Conservation (phyloP, 768 basidiomycete species). For the Pisolithus orientalis region DNA sequence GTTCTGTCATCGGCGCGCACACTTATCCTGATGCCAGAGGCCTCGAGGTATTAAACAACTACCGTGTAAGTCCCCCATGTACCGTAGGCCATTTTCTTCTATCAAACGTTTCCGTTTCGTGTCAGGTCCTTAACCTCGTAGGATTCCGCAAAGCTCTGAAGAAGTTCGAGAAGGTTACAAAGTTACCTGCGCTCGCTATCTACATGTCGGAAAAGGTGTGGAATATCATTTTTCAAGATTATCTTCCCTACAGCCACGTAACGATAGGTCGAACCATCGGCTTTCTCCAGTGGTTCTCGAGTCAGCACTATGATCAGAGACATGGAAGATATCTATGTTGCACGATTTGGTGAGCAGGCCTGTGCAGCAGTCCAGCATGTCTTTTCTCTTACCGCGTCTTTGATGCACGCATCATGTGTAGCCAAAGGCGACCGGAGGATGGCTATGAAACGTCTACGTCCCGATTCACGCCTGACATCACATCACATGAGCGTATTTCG, state of each 20-base stretch:
- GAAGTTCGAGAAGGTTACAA: constrained; percentile 79
- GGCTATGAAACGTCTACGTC: constrained; percentile 63
- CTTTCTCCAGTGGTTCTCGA: constrained; percentile 57
- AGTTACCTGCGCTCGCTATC: constrained; percentile 61
- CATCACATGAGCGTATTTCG: constrained; percentile 71
- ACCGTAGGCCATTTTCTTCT: not conserved
- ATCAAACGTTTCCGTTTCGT: not conserved
- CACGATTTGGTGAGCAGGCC: constrained; percentile 60
- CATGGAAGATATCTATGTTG: constrained; percentile 73
- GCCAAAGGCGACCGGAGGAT: constrained; percentile 73
- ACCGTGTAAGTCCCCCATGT: constrained; percentile 51
- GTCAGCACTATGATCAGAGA: constrained; percentile 65
- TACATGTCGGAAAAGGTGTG: constrained; percentile 78
- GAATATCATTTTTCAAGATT: not conserved
- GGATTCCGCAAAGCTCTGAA: constrained; percentile 85
- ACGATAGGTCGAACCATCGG: constrained; percentile 54
- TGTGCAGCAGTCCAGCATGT: not conserved
- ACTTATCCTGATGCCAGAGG: constrained; percentile 37
- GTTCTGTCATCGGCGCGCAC: not conserved
- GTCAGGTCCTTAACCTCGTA: constrained; percentile 76
- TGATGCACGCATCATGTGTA: constrained; percentile 9
- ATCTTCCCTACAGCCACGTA: not conserved
- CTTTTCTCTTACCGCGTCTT: not conserved
- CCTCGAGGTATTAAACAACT: constrained; percentile 83
- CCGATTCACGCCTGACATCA: constrained; percentile 41